phyloP scores from a whole-genome alignment of 371 early-diverging fungal species.

The Globomyces sp. region DNA sequence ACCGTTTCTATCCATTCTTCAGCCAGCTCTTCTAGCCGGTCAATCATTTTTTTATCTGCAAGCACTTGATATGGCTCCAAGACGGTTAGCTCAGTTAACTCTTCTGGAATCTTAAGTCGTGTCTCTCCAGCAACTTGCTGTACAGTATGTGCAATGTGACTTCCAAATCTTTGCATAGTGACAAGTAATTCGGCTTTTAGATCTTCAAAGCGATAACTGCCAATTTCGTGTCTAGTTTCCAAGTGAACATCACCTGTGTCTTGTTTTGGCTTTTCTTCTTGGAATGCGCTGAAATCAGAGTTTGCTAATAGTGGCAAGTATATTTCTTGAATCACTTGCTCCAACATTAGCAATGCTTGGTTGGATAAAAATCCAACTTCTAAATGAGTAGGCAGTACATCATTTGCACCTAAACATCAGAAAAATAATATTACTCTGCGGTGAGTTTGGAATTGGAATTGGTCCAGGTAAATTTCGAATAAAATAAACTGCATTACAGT shows the following conservation, averaged over 20 bases:
- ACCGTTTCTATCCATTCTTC: conserved; percentile 57
- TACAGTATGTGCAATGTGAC: conserved; percentile 51
- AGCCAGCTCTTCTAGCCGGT: conserved; percentile 41
- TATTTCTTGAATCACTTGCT: conserved; percentile 48
- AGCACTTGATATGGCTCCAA: conserved; percentile 31
- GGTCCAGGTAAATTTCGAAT: conserved; percentile 43
- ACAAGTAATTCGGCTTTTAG: conserved; percentile 44
- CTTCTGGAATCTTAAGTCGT: conserved; percentile 49
- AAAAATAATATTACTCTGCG: neutral
- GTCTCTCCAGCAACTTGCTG: conserved; percentile 57
- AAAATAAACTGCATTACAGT: conserved; percentile 51
- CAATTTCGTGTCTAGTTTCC: conserved; percentile 13
- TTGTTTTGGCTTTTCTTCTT: conserved; percentile 11
- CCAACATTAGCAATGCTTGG: conserved; percentile 52
- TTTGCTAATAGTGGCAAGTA: conserved; percentile 50
- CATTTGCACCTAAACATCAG: conserved; percentile 29
- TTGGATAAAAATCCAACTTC: conserved; percentile 54
- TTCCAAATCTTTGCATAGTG: conserved; percentile 48
- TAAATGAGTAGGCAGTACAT: conserved; percentile 28
- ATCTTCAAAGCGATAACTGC: conserved; percentile 27
- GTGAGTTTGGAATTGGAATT: conserved; percentile 27
- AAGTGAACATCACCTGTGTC: neutral
- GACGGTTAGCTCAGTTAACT: conserved; percentile 26
- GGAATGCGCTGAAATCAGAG: conserved; percentile 20
- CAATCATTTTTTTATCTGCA: conserved; percentile 33